Evolutionary conservation across 495 filamentous ascomycete genomes (phyloP).

Genomic region (Clohesyomyces aquaticus): DNA sequence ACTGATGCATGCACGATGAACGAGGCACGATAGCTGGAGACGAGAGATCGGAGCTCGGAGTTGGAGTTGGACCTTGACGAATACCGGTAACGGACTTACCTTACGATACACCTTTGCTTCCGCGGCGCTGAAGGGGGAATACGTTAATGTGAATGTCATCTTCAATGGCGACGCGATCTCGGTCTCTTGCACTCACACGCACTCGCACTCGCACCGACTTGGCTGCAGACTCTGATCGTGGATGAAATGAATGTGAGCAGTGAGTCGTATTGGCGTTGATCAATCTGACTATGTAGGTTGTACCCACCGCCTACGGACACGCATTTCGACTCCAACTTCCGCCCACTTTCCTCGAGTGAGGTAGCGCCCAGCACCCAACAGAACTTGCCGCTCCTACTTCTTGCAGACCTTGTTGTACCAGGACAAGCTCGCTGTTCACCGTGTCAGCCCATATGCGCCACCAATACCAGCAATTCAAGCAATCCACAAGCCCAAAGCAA

Average conservation of each 20-base stretch:
- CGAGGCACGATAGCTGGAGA: not conserved
- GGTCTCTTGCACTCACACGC: not conserved
- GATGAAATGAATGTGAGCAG: conserved; percentile 1
- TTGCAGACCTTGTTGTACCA: conserved; percentile 4
- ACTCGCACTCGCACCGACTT: too few species aligned
- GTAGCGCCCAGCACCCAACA: not conserved
- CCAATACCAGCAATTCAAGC: not conserved
- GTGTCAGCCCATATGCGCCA: conserved; percentile 4
- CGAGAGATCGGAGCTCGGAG: not conserved
- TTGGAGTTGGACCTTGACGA: too few species aligned
- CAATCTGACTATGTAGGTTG: not conserved
- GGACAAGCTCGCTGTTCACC: conserved; percentile 1
- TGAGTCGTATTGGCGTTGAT: not conserved
- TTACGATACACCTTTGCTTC: not conserved
- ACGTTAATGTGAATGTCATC: not conserved
- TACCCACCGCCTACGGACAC: not conserved
- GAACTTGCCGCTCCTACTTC: not conserved
- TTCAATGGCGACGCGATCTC: not conserved
- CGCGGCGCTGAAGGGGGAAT: not conserved
- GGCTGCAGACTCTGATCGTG: not conserved
- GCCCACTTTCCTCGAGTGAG: not conserved
- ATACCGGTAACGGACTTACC: not conserved
- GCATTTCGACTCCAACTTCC: not conserved
- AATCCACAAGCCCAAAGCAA: not conserved
- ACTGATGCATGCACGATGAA: not conserved